Percentiles rank a stretch among this genome's conserved stretches.
These are phyloP conservation scores for Trypanosoma conorhini DNA, from an alignment of 208 protist genomes.

Conservation along the genomic window DNA sequence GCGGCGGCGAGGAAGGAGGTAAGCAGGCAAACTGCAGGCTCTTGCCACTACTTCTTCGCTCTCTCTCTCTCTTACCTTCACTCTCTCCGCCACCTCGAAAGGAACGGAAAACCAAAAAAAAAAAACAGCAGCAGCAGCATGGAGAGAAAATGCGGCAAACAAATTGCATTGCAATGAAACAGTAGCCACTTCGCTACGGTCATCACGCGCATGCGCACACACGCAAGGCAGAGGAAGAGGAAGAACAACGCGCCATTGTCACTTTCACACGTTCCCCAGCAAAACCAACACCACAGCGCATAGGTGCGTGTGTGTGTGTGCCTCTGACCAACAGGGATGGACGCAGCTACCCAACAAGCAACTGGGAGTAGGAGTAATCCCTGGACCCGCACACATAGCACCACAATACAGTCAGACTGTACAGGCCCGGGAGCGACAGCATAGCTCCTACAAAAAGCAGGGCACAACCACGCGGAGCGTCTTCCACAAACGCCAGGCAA, in stretches of 20 bases:
- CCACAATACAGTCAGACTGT: conserved; percentile 59
- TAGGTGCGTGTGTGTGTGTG: no score
- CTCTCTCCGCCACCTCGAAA: not conserved
- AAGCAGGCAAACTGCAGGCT: no score
- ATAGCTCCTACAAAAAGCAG: conserved; percentile 52
- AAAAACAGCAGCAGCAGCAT: no score
- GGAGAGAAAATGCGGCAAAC: no score
- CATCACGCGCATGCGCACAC: not conserved
- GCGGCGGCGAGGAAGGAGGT: not conserved
- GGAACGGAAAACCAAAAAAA: not conserved
- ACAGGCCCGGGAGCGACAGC: conserved; percentile 68
- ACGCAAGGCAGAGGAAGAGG: not conserved
- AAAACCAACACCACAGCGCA: no score
- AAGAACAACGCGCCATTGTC: no score
- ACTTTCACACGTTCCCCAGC: no score
- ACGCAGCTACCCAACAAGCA: conserved; percentile 30
- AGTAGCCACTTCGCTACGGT: not conserved
- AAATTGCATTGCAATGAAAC: not conserved
- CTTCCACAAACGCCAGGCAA: conserved; percentile 32
- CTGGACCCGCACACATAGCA: conserved; percentile 58
- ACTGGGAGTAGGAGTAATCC: conserved; percentile 46
- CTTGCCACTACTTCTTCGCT: no score
- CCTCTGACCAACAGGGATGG: not conserved
- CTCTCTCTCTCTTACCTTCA: not conserved
- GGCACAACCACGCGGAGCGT: conserved; percentile 39